phyloP scores from a whole-genome alignment of 1,139 yeast species.

The Geotrichum phurueaensis region DNA sequence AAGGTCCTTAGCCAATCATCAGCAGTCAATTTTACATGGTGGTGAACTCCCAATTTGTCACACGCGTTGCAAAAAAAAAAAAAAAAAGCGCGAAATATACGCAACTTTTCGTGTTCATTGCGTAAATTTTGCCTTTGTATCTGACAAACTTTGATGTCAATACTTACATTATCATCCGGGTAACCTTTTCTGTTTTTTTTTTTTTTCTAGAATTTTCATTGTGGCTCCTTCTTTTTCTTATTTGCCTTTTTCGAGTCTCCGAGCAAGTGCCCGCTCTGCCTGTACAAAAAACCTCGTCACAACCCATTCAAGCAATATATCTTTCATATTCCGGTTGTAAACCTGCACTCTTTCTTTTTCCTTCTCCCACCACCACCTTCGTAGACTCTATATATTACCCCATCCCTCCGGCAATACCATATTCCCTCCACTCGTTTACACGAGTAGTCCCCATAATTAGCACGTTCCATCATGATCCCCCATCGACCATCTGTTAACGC shows the following conservation, averaged over 20 bases:
- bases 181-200: neutral
- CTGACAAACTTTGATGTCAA: neutral
- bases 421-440: neutral
- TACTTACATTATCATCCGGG: neutral
- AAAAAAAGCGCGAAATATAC: neutral
- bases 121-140: neutral
- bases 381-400: neutral
- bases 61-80: neutral
- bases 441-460: neutral
- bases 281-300: neutral
- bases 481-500: neutral
- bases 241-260: neutral
- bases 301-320: neutral
- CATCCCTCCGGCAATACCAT: neutral
- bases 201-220: neutral
- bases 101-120: no score
- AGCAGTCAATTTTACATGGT: neutral
- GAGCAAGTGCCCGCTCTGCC: neutral
- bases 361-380: neutral
- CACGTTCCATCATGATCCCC: neutral
- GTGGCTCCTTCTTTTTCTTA: neutral
- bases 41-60: neutral
- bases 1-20: neutral
- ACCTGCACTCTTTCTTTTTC: neutral
- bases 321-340: neutral